Base-by-base conservation (phyloP, 163 green algal species). In the Smithsoniella earleae region DNA sequence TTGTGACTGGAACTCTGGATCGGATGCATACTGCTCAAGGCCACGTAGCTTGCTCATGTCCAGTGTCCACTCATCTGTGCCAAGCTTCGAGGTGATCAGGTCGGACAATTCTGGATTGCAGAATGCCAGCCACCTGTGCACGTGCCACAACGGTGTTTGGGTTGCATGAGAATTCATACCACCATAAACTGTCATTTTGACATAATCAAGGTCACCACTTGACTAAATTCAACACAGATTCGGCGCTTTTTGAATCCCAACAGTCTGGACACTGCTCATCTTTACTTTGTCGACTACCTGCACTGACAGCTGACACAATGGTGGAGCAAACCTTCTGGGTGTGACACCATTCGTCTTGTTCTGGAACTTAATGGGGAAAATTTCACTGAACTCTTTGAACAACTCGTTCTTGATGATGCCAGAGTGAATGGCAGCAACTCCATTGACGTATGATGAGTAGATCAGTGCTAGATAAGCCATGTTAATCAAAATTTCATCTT, bases 291-390 rank as follows among this genome's bases (percentile, higher is more conserved):
- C n/a, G n/a, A n/a, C n/a, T n/a, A n/a, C n/a, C n/a, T n/a, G n/a
- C n/a, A n/a, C n/a, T n/a, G n/a, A n/a, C n/a, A n/a, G 40, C 10
- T 49, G 10, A 49, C 40, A 49, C 40, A 13, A 13, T 10, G 40
- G 13, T 10, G 40, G 58, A 13, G 58, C 4, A 33, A 30, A 69
- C 58, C 58, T 37, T 30, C 85, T 78, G 0, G 89, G 93, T 8
- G 93, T 98, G 18, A 98, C 91, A 54, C 92, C 91, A 78, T 97
- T 97, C 76, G 91, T 97, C 87, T 96, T 96, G 87, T 96, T 97
- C 86, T 96, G 89, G 86, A 96, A 95, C 79, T 90, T 90, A 62
- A 86, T 72, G 30, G 82, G 82, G 31, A 52, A 87, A 62, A 88
- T 40, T 49, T 84, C 76, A 66, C 79, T 83, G 77, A 89, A 88